Percentiles rank a stretch among this genome's conserved stretches.
Evolutionary conservation across 2,329 filamentous ascomycete genomes (phyloP).

Genomic region (Cercospora zeina): DNA sequence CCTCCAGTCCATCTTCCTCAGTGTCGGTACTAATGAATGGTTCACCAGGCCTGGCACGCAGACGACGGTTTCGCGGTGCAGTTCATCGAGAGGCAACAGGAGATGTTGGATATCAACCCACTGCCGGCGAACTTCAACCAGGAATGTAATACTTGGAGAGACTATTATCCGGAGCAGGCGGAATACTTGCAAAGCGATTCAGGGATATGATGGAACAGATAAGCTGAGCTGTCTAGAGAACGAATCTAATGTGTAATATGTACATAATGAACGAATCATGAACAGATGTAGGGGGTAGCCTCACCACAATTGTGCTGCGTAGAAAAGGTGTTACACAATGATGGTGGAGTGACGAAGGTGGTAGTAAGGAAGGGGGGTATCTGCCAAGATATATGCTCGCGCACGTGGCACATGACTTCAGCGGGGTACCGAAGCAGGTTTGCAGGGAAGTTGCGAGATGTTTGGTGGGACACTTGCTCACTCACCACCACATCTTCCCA

Average conservation of each 20-base stretch:
- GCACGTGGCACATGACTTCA: conserved; percentile 5
- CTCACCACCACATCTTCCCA: background rate
- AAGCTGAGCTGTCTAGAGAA: background rate
- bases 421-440: background rate
- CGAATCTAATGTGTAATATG: conserved; percentile 13
- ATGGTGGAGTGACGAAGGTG: background rate
- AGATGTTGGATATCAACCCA: conserved; percentile 32
- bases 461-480: conserved; percentile 11
- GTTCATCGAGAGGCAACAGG: conserved; percentile 37
- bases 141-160: conserved; percentile 38
- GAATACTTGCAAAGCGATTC: conserved; percentile 38
- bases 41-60: conserved; percentile 36
- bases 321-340: background rate
- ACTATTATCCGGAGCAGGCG: conserved; percentile 32
- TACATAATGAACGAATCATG: conserved; percentile 23
- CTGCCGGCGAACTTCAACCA: conserved; percentile 33
- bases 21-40: background rate
- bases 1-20: background rate
- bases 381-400: background rate
- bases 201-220: conserved; percentile 29
- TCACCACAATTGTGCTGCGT: too few species aligned
- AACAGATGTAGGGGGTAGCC: background rate
- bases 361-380: background rate
- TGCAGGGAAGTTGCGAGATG: background rate
- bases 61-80: conserved; percentile 40